Evolutionary conservation across 352 stramenopile genomes (phyloP), one percentile per base, ranked within the genome.

Genomic region (Phytophthora aleatoria): DNA sequence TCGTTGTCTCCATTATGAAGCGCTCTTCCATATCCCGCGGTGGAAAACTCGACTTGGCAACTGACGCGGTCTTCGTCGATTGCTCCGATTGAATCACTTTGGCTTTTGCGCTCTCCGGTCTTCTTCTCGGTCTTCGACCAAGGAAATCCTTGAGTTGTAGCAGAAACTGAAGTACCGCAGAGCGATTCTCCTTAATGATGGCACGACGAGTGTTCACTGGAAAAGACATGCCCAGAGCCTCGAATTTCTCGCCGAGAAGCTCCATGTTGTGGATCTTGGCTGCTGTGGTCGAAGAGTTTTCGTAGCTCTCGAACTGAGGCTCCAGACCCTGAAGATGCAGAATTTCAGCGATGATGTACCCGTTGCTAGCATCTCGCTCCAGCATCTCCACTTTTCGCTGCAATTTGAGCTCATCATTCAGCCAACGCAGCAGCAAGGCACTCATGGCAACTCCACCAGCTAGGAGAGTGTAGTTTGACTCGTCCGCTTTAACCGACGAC

Each of bases 171-270:
- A 87, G 64, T 10, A 87, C 71, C 9, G 61, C 64, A 5, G 74
- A 74, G 8, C 78, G 74, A 38, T 90, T 74, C 38, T 91, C 81
- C 77, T 90, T 91, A 60, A 93, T 74, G 33, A 93, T 81, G 24
- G 70, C 63, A 1, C 85, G 75, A 41, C 75, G 77, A 20, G 69
- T 73, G 2, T 64, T 73, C 9, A 86, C 28, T 1, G 76, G 63
- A 16, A 91, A 75, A n/a, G 74, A 59, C 30, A 90, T 24, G 6
- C 74, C 67, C 3, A 79, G 52, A 24, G 50, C 50, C 26, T 70
- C 71, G 20, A 93, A 69, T 9, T 69, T 83, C 3, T 64, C 44
- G 1, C 58, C 75, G 0, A 91, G 58, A 8, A 76, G 63, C 61
- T 93, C 85, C 61, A 91, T 77, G 59, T 93, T 91, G 16, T 71